Conservation (phyloP, 2,329 filamentous ascomycete genomes). For the Talaromyces rugulosus region DNA sequence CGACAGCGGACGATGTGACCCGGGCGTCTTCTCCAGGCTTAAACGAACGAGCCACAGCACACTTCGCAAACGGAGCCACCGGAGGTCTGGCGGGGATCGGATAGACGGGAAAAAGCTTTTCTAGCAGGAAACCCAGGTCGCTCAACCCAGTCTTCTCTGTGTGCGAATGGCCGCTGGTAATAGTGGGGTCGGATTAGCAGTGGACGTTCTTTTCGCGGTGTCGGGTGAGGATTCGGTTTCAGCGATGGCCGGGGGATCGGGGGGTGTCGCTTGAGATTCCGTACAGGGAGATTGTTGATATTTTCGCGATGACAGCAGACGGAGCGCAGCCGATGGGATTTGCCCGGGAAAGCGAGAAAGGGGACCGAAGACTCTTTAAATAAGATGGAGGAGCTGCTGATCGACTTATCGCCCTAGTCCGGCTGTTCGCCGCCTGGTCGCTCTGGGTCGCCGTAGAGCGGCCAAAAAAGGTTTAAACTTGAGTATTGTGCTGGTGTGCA, state of each 20-base stretch:
- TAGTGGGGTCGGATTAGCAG: neutral
- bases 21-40: neutral
- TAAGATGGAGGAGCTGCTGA: neutral
- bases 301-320: neutral
- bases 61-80: neutral
- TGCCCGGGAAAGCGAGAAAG: neutral
- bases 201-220: neutral
- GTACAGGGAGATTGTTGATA: neutral
- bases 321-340: neutral
- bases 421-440: neutral
- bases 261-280: neutral
- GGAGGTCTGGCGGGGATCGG: neutral
- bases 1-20: neutral
- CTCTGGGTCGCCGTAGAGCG: conserved; percentile 8
- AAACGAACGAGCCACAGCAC: neutral
- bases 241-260: neutral
- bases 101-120: neutral
- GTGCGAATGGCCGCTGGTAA: neutral
- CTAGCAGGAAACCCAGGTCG: neutral
- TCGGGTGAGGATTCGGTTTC: neutral
- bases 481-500: neutral
- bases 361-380: neutral
- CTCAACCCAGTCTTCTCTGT: neutral
- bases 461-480: neutral
- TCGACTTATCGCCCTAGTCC: conserved; percentile 5